Percentiles rank a stretch among this genome's conserved stretches.
These are phyloP conservation scores for Fistulinella prunicolor DNA, from an alignment of 768 basidiomycete genomes.

Conservation along the genomic window DNA sequence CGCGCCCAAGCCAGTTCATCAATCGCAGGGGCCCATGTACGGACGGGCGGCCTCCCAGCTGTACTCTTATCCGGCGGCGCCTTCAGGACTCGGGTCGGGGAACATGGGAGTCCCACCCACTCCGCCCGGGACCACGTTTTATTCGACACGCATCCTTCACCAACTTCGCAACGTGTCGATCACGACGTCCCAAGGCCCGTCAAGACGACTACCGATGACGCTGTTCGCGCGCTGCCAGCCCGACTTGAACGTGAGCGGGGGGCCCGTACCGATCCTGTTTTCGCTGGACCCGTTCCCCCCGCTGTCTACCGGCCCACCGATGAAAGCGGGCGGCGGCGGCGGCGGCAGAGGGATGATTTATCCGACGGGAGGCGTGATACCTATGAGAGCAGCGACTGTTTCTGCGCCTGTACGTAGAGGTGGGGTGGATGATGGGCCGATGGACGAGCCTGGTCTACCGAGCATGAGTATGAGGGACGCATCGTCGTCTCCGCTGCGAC, in stretches of 20 bases:
- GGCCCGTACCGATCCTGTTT: slow-evolving; percentile 63
- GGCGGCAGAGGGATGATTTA: not conserved
- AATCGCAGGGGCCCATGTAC: slow-evolving; percentile 55
- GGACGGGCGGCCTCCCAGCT: slow-evolving; percentile 35
- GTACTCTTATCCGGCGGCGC: slow-evolving; percentile 6
- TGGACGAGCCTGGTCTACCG: not conserved
- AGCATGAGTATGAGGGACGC: not conserved
- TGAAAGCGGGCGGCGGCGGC: not conserved
- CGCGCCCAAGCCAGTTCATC: slow-evolving; percentile 41
- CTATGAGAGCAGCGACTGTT: slow-evolving; percentile 31
- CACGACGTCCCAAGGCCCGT: slow-evolving; percentile 20
- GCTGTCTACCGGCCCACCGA: no score
- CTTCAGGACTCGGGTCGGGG: slow-evolving; percentile 7
- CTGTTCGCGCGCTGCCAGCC: slow-evolving; percentile 56
- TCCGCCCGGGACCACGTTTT: slow-evolving; percentile 29
- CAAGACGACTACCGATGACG: slow-evolving; percentile 35
- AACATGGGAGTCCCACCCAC: not conserved
- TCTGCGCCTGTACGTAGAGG: slow-evolving; percentile 30
- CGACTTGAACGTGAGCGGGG: slow-evolving; percentile 48
- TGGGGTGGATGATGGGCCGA: not conserved
- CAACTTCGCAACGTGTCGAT: slow-evolving; percentile 21
- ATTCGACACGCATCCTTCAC: slow-evolving; percentile 27
- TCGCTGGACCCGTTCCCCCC: slow-evolving; percentile 48
- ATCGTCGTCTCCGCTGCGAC: not conserved
- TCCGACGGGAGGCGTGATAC: slow-evolving; percentile 4